A percentile compares a stretch with the other conserved stretches of the same genome.
phyloP scores from a whole-genome alignment of 192 early-diverging fungal species.

The Coemansia sp. region DNA sequence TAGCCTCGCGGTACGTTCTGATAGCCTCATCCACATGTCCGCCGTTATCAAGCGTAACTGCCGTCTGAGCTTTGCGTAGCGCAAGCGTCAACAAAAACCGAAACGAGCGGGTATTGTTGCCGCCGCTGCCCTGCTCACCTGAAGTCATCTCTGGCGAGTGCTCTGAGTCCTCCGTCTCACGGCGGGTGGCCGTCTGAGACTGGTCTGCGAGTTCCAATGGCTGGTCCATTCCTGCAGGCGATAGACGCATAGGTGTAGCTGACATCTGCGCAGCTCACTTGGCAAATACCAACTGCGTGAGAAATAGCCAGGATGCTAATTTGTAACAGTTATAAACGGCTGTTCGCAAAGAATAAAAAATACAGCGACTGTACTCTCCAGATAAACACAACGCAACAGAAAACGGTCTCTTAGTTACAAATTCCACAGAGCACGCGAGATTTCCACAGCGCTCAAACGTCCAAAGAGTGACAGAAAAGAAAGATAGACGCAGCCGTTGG shows the following conservation, averaged over 20 bases:
- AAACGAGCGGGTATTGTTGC: slow-evolving; percentile 57
- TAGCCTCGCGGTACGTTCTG: slow-evolving; percentile 55
- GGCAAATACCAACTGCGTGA: background rate
- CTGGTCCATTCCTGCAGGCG: slow-evolving; percentile 20
- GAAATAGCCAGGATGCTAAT: background rate
- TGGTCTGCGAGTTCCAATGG: slow-evolving; percentile 15
- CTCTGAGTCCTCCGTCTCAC: slow-evolving; percentile 1
- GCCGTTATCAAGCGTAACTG: slow-evolving; percentile 54
- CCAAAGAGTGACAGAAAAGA: background rate
- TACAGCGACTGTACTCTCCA: background rate
- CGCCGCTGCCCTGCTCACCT: slow-evolving; percentile 9
- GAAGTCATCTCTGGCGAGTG: slow-evolving; percentile 8
- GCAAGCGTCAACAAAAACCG: slow-evolving; percentile 54
- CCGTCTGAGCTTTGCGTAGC: slow-evolving; percentile 54
- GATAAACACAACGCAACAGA: background rate
- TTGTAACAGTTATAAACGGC: background rate
- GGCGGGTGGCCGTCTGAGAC: background rate
- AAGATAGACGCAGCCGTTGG: background rate
- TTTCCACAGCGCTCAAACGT: slow-evolving; percentile 3
- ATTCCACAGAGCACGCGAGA: background rate
- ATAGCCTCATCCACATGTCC: slow-evolving; percentile 54
- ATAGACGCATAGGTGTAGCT: slow-evolving; percentile 21
- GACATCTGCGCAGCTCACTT: slow-evolving; percentile 1
- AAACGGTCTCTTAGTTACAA: background rate
- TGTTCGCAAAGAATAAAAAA: background rate